Percentiles rank a stretch among this genome's conserved stretches.
Conservation (phyloP, 441 rosid genomes). For the Brassica balearica region DNA sequence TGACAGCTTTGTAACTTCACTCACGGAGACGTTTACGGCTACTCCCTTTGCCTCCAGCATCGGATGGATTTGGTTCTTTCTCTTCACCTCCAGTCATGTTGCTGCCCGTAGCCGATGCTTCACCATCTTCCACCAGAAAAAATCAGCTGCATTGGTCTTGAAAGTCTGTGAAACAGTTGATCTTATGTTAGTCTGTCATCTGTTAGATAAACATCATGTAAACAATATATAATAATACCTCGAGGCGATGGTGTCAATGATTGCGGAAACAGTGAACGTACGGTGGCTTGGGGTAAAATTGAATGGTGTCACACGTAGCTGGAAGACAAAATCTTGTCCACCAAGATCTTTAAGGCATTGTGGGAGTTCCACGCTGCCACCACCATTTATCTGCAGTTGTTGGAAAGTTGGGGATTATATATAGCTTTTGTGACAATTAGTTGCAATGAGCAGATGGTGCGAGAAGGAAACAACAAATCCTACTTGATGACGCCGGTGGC, state of each 20-base stretch:
- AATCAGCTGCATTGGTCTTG: background rate
- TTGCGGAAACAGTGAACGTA: background rate
- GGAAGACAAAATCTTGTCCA: background rate
- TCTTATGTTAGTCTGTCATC: too few species aligned
- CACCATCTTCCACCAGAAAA: background rate
- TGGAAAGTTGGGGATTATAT: too few species aligned
- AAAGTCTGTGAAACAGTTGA: too few species aligned
- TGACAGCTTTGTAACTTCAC: background rate
- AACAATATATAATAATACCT: too few species aligned
- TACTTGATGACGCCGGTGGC: background rate
- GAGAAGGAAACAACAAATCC: background rate
- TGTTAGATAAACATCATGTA: too few species aligned
- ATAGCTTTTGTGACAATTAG: background rate
- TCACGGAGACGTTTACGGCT: background rate
- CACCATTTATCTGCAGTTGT: background rate
- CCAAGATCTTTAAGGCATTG: background rate
- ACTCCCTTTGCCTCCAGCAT: background rate
- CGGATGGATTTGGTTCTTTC: background rate
- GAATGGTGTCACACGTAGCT: background rate
- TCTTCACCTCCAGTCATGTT: background rate
- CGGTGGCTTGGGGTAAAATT: background rate
- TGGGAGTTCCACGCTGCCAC: background rate
- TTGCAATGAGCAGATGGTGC: background rate
- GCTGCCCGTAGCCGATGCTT: background rate
- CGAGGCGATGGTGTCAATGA: too few species aligned